A percentile compares a stretch with the other conserved stretches of the same genome.
These are phyloP conservation scores for Phaeosphaeriaceae sp. DNA, from an alignment of 2,329 filamentous ascomycete genomes.

Conservation along the genomic window DNA sequence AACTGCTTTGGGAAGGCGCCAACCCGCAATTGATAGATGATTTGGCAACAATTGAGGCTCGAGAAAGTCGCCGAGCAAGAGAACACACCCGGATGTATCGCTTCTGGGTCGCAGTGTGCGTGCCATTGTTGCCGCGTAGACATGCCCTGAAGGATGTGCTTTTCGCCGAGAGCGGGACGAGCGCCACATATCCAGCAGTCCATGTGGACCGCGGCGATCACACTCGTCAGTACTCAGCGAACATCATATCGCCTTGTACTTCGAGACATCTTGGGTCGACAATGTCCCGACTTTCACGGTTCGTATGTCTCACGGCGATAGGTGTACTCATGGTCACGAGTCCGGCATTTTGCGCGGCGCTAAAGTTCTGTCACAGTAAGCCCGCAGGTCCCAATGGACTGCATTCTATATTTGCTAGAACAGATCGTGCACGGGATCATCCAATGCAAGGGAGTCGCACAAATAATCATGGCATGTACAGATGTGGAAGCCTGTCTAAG, in stretches of 20 bases:
- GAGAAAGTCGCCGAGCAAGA: background rate
- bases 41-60: background rate
- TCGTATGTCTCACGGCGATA: too few relatives aligned
- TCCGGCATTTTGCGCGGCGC: too few relatives aligned
- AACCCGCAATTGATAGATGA: conserved; percentile 2
- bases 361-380: too few relatives aligned
- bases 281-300: background rate
- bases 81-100: background rate
- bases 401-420: background rate
- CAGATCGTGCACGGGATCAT: background rate
- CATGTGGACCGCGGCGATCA: conserved; percentile 4
- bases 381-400: background rate
- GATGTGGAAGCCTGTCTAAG: background rate
- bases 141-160: background rate
- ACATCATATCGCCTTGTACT: conserved; percentile 4
- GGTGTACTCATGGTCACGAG: too few relatives aligned
- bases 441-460: conserved; percentile 1
- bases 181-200: background rate
- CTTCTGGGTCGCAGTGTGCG: background rate
- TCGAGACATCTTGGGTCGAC: background rate
- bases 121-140: background rate
- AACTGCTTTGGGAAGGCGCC: conserved; percentile 8
- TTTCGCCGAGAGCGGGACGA: conserved; percentile 4
- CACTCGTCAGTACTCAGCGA: background rate
- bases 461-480: background rate